Conservation (phyloP, 768 basidiomycete genomes). For the Psilocybe azurescens region DNA sequence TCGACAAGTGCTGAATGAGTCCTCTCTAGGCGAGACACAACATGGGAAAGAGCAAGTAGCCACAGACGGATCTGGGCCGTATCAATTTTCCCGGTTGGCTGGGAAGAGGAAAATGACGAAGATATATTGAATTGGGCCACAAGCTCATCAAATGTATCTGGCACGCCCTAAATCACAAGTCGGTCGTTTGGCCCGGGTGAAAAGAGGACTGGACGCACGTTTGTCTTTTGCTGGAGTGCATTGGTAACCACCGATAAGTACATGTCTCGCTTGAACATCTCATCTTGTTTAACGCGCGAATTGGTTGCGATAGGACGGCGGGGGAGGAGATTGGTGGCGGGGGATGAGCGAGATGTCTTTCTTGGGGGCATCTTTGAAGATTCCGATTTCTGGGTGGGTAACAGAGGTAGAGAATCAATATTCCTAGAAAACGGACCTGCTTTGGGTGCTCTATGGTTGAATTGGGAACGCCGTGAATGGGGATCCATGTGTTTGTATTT, state of each 20-base stretch:
- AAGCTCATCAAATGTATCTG: constrained; percentile 84
- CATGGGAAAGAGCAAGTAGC: constrained; percentile 88
- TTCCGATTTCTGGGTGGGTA: constrained; percentile 26
- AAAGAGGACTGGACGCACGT: constrained; percentile 49
- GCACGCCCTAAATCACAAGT: constrained; percentile 58
- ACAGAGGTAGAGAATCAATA: constrained; percentile 48
- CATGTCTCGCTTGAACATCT: constrained; percentile 81
- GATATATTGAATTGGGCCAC: constrained; percentile 82
- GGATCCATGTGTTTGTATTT: constrained; percentile 62
- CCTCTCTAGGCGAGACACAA: constrained; percentile 88
- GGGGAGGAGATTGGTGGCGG: constrained; percentile 31
- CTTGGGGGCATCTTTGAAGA: constrained; percentile 38
- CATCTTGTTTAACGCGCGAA: constrained; percentile 77
- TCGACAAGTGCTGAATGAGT: constrained; percentile 82
- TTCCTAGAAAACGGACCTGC: constrained; percentile 59
- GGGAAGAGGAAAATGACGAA: constrained; percentile 27
- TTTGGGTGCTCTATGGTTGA: constrained; percentile 74
- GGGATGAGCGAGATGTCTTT: constrained; percentile 38
- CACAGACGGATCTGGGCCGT: constrained; percentile 72
- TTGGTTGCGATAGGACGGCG: constrained; percentile 76
- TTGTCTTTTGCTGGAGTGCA: constrained; percentile 74
- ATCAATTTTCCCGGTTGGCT: constrained; percentile 35
- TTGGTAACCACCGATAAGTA: constrained; percentile 84
- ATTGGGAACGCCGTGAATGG: constrained; percentile 77
- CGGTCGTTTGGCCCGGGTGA: constrained; percentile 9